phyloP scores from a whole-genome alignment of 2,329 filamentous ascomycete species.

The Fusarium sp. region DNA sequence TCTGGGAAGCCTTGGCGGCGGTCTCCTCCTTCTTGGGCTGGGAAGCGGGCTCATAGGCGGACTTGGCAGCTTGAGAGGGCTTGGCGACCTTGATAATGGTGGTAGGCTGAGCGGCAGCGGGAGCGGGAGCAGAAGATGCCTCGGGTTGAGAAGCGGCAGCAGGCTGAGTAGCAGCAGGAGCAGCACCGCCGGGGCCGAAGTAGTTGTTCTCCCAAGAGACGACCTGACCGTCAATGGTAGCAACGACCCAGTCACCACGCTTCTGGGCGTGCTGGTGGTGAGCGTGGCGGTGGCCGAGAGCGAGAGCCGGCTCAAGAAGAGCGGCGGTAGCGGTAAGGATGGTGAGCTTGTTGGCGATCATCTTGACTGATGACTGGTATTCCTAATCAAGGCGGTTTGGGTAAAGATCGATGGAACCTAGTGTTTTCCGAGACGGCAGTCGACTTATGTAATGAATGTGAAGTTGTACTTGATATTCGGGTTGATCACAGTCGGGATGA shows the following conservation, averaged over 20 bases:
- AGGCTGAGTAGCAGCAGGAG: conserved; percentile 36
- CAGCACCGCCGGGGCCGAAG: conserved; percentile 45
- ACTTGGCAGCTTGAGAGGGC: conserved; percentile 26
- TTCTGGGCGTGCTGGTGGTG: conserved; percentile 49
- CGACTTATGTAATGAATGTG: conserved; percentile 27
- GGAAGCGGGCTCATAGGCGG: conserved; percentile 7
- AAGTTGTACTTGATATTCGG: conserved; percentile 14
- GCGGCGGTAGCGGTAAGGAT: conserved; percentile 55
- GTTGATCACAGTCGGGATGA: conserved; percentile 34
- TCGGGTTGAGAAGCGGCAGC: conserved; percentile 17
- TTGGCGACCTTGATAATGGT: conserved; percentile 42
- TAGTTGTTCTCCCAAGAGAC: conserved; percentile 54
- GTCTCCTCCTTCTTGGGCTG: conserved; percentile 3
- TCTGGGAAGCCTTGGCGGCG: background rate
- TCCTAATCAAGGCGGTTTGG: background rate
- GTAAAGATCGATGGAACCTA: background rate
- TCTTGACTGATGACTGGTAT: conserved; percentile 41
- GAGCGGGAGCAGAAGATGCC: conserved; percentile 11
- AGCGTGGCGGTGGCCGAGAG: conserved; percentile 54
- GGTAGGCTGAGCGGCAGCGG: conserved; percentile 26
- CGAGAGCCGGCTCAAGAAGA: conserved; percentile 56
- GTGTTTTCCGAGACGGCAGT: conserved; percentile 7
- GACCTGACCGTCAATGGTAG: conserved; percentile 39
- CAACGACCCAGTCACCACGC: conserved; percentile 52
- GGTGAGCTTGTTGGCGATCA: conserved; percentile 57